These are phyloP conservation scores for Solanum hybrid DNA, from an alignment of 305 asterid genomes.

Conservation along the genomic window DNA sequence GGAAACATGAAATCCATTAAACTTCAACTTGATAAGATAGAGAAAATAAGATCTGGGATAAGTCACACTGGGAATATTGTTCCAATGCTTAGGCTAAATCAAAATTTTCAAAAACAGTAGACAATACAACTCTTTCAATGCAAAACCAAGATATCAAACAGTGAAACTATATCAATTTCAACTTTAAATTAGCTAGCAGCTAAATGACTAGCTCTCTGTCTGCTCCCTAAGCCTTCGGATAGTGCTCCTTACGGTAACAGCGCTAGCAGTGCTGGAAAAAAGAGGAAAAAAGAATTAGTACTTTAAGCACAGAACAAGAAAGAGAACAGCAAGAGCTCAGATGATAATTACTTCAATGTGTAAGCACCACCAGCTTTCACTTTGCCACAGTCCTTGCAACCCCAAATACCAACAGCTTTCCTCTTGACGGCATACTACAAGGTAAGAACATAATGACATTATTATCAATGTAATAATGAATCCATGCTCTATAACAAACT, in stretches of 20 bases:
- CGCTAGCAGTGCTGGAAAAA: constrained; percentile 70
- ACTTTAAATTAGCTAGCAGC: not conserved
- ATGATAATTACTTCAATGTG: constrained; percentile 30
- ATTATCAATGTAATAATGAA: not conserved
- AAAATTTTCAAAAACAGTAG: not conserved
- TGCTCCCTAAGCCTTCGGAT: constrained; percentile 85
- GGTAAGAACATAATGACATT: not conserved
- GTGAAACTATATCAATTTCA: not conserved
- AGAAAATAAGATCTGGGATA: not conserved
- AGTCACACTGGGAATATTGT: not conserved
- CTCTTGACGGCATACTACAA: constrained; percentile 35
- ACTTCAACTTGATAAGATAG: not conserved
- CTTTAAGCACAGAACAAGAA: not conserved
- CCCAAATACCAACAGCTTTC: constrained; percentile 45
- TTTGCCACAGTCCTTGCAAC: constrained; percentile 48
- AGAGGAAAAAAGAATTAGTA: not conserved
- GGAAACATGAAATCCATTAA: not conserved
- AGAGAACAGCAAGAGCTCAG: not conserved
- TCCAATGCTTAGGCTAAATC: not conserved
- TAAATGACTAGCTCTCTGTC: constrained; percentile 56
- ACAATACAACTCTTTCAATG: not conserved
- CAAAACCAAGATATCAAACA: not conserved
- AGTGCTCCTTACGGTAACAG: constrained; percentile 83
- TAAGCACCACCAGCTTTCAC: constrained; percentile 51
- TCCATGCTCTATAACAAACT: not conserved